A percentile compares a stretch with the other conserved stretches of the same genome.
phyloP scores from a whole-genome alignment of 2,329 filamentous ascomycete genomes.

The Pseudocercospora crystallina region DNA sequence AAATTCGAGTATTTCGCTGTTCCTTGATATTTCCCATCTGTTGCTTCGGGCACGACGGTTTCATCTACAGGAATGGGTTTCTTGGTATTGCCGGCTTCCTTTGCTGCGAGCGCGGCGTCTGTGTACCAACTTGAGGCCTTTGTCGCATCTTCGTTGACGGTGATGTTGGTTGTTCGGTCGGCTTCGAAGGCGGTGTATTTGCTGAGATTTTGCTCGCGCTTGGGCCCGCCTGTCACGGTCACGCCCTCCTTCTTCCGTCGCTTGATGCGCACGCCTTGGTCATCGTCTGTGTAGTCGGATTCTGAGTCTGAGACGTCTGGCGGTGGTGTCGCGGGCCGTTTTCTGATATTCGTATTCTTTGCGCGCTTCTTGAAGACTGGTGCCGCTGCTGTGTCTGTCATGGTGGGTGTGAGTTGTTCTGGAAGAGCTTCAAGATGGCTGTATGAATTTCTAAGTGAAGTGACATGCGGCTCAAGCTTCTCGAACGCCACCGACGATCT shows the following conservation, averaged over 20 bases:
- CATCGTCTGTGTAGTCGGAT: conserved; percentile 72
- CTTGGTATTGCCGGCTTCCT: conserved; percentile 16
- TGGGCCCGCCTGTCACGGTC: conserved; percentile 61
- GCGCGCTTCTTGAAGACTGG: conserved; percentile 84
- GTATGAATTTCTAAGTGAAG: no score
- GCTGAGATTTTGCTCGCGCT: conserved; percentile 34
- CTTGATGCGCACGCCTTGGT: conserved; percentile 75
- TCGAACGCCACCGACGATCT: background rate
- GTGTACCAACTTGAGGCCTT: conserved; percentile 90
- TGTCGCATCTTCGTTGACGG: conserved; percentile 79
- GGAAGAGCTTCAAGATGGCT: no score
- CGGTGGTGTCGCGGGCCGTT: conserved; percentile 76
- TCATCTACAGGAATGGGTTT: conserved; percentile 1
- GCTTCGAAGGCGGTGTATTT: conserved; percentile 51
- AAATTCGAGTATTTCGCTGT: conserved; percentile 70
- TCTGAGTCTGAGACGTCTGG: conserved; percentile 59
- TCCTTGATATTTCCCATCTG: conserved; percentile 72
- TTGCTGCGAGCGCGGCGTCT: conserved; percentile 53
- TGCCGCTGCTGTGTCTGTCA: conserved; percentile 34
- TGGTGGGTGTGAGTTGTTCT: conserved; percentile 13
- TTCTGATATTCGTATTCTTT: conserved; percentile 74
- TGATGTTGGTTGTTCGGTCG: conserved; percentile 62
- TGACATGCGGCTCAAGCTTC: no score
- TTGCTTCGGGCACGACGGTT: conserved; percentile 56
- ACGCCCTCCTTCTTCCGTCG: conserved; percentile 68